A percentile compares a stretch with the other conserved stretches of the same genome.
phyloP scores from a whole-genome alignment of 2,329 filamentous ascomycete species.

The Paracamarosporium sp. region DNA sequence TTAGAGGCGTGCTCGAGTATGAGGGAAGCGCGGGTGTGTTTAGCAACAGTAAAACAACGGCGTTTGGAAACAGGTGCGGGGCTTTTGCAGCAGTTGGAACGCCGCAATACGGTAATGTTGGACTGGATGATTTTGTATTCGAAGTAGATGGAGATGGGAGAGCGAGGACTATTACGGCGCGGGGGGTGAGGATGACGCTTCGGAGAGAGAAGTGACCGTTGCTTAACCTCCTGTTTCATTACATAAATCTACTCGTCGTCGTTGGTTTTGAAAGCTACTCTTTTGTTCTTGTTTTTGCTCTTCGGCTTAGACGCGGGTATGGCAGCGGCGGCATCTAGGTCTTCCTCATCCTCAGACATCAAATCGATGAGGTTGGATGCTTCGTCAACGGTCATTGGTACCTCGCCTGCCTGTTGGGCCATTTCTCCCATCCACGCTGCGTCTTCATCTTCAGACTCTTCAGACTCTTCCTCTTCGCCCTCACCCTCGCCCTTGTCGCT shows the following conservation, averaged over 20 bases:
- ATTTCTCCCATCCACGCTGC: neutral
- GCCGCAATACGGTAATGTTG: neutral
- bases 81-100: neutral
- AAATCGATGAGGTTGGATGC: neutral
- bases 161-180: neutral
- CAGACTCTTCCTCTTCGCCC: neutral
- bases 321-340: neutral
- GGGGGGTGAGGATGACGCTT: neutral
- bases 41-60: neutral
- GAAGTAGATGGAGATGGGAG: neutral
- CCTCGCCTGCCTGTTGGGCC: neutral
- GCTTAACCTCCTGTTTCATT: neutral
- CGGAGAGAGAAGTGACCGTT: neutral
- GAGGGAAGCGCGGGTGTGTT: neutral
- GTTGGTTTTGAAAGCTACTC: neutral
- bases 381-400: neutral
- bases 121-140: slow-evolving; percentile 1
- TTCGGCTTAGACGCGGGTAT: neutral
- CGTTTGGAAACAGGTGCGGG: neutral
- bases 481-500: neutral
- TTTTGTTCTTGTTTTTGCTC: neutral
- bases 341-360: slow-evolving; percentile 2
- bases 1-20: neutral
- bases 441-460: slow-evolving; percentile 3
- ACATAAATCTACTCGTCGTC: neutral